Percentiles rank a stretch among this genome's conserved stretches.
phyloP scores from a whole-genome alignment of 2,329 filamentous ascomycete species.

The Talaromyces amestolkiae region DNA sequence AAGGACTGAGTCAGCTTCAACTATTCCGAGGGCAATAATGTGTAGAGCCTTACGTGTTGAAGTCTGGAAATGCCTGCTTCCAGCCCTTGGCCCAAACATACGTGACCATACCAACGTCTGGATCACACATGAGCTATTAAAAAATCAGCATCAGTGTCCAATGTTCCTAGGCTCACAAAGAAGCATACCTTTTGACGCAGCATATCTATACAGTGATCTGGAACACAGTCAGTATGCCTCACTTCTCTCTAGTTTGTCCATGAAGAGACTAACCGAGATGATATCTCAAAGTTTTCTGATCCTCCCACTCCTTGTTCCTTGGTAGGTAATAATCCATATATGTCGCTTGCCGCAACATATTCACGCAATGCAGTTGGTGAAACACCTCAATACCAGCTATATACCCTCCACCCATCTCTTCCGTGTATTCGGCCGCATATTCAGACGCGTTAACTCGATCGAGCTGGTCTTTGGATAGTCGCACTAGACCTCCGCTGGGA shows the following conservation, averaged over 20 bases:
- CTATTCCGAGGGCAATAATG: not conserved
- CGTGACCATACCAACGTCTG: conserved; percentile 4
- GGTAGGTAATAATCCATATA: conserved; percentile 8
- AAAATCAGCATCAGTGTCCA: not conserved
- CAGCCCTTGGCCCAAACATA: conserved; percentile 6
- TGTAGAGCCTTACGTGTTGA: not conserved
- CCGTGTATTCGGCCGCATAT: not conserved
- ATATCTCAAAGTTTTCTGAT: conserved; percentile 3
- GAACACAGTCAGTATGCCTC: not conserved
- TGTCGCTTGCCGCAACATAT: conserved; percentile 2
- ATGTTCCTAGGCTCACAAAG: not conserved
- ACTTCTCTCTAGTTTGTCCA: not conserved
- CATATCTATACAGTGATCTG: not conserved
- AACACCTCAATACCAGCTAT: conserved; percentile 7
- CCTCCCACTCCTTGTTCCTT: conserved; percentile 3
- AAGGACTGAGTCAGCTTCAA: not conserved
- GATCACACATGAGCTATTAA: not conserved
- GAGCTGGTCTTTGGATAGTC: conserved; percentile 3
- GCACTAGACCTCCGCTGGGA: not conserved
- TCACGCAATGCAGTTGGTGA: conserved; percentile 4
- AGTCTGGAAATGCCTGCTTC: conserved; percentile 4
- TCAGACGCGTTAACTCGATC: conserved; percentile 2
- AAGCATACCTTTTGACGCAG: not conserved
- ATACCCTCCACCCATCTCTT: conserved; percentile 4
- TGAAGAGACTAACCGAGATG: not conserved